These are phyloP conservation scores for Rhodotorula taiwanensis DNA, from an alignment of 768 basidiomycete genomes.

Conservation along the genomic window DNA sequence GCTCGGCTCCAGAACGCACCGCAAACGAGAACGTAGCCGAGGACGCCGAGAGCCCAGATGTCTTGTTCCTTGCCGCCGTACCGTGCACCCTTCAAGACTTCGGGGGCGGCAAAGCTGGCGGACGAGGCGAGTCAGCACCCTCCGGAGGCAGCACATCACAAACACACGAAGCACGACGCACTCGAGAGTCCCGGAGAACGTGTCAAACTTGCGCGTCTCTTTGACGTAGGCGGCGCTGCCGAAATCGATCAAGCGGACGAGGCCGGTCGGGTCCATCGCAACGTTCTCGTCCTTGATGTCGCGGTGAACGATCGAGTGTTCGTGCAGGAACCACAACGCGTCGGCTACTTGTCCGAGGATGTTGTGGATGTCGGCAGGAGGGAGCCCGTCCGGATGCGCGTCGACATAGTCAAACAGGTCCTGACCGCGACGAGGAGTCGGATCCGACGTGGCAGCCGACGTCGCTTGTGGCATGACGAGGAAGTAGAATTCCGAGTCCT, in stretches of 20 bases:
- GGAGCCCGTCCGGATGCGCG: constrained; percentile 73
- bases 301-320: constrained; percentile 89
- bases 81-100: constrained; percentile 87
- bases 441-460: constrained; percentile 4
- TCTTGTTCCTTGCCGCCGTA: constrained; percentile 97
- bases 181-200: constrained; percentile 48
- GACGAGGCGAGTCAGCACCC: not conserved
- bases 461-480: constrained; percentile 47
- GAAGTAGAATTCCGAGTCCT: constrained; percentile 93
- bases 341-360: constrained; percentile 93
- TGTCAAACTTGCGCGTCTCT: constrained; percentile 48
- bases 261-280: constrained; percentile 57
- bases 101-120: constrained; percentile 74
- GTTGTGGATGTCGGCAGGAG: constrained; percentile 63
- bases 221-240: constrained; percentile 59
- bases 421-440: constrained; percentile 48
- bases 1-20: constrained; percentile 44
- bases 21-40: constrained; percentile 81
- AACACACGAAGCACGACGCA: constrained; percentile 6
- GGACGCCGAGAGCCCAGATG: constrained; percentile 96
- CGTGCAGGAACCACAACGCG: constrained; percentile 73
- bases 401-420: constrained; percentile 97
- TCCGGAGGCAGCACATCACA: too few species aligned
- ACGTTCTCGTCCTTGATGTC: constrained; percentile 87
- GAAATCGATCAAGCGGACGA: constrained; percentile 91